A percentile compares a stretch with the other conserved stretches of the same genome.
These are phyloP conservation scores for Crinitomyces ghanaensis DNA, from an alignment of 805 yeast genomes.

Conservation along the genomic window DNA sequence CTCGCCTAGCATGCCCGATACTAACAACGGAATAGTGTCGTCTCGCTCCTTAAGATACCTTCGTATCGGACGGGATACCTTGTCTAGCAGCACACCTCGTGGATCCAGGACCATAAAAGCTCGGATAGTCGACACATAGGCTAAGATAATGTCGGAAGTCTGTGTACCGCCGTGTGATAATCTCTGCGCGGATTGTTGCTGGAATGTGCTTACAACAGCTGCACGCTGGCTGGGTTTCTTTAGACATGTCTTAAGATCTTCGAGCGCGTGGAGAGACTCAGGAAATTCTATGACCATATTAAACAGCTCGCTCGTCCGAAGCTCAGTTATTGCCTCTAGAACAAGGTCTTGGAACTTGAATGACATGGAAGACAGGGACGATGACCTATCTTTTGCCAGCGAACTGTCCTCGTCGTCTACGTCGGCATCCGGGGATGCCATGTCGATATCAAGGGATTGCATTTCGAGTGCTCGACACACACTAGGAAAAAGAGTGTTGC, in stretches of 20 bases:
- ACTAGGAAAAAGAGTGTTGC: too few species aligned
- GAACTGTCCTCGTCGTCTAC: too few species aligned
- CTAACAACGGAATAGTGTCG: constrained; percentile 61
- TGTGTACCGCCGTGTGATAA: constrained; percentile 72
- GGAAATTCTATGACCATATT: constrained; percentile 48
- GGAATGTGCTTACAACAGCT: constrained; percentile 40
- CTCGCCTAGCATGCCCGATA: constrained; percentile 51
- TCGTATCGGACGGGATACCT: constrained; percentile 66
- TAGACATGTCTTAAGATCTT: constrained; percentile 47
- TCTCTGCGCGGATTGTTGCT: constrained; percentile 31
- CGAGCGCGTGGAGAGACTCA: constrained; percentile 37
- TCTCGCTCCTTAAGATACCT: constrained; percentile 56
- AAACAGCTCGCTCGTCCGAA: constrained; percentile 48
- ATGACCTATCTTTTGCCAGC: too few species aligned
- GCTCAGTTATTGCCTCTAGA: constrained; percentile 17
- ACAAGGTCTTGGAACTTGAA: constrained; percentile 8
- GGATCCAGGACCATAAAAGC: constrained; percentile 75
- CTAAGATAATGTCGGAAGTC: constrained; percentile 58
- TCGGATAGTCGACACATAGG: constrained; percentile 59
- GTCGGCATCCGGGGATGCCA: too few species aligned
- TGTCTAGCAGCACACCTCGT: constrained; percentile 69
- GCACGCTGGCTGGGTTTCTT: constrained; percentile 38
- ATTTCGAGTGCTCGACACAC: too few species aligned
- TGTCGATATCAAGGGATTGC: too few species aligned
- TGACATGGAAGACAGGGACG: constrained; percentile 21